Conservation (phyloP, 2,329 filamentous ascomycete species). For the Phialophora chinensis region DNA sequence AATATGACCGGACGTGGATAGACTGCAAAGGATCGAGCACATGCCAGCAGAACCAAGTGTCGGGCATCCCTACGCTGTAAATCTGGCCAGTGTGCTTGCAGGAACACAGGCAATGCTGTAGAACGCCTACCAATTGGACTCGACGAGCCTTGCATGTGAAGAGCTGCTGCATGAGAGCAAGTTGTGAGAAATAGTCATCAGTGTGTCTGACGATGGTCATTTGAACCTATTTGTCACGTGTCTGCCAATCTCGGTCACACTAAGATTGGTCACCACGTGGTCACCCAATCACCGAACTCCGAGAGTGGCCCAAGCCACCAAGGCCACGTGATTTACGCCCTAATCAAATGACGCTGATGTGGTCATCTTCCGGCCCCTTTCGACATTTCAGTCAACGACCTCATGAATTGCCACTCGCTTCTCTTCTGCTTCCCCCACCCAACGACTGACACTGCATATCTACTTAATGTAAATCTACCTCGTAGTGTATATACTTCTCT, state of each 20-base stretch:
- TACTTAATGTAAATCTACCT: constrained; percentile 1
- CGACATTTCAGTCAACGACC: background rate
- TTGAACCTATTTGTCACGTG: background rate
- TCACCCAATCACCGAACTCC: too few species aligned
- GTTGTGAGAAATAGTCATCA: background rate
- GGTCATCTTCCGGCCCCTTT: background rate
- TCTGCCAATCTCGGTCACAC: background rate
- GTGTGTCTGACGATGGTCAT: background rate
- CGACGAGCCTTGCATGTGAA: constrained; percentile 28
- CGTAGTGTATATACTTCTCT: constrained; percentile 21
- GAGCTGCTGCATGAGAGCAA: background rate
- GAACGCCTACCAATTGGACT: constrained; percentile 22
- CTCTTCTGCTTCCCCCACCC: constrained; percentile 1
- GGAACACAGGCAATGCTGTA: constrained; percentile 5
- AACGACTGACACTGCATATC: background rate
- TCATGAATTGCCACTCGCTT: constrained; percentile 1
- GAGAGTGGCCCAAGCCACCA: background rate
- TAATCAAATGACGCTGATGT: constrained; percentile 1
- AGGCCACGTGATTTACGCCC: background rate
- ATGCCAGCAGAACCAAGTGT: constrained; percentile 1
- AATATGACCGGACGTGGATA: background rate
- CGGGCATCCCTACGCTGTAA: background rate
- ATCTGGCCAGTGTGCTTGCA: constrained; percentile 13
- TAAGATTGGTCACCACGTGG: background rate
- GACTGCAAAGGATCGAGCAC: constrained; percentile 2